Base-by-base conservation (phyloP, 805 yeast species). In the Nakazawaea laoshanensis region DNA sequence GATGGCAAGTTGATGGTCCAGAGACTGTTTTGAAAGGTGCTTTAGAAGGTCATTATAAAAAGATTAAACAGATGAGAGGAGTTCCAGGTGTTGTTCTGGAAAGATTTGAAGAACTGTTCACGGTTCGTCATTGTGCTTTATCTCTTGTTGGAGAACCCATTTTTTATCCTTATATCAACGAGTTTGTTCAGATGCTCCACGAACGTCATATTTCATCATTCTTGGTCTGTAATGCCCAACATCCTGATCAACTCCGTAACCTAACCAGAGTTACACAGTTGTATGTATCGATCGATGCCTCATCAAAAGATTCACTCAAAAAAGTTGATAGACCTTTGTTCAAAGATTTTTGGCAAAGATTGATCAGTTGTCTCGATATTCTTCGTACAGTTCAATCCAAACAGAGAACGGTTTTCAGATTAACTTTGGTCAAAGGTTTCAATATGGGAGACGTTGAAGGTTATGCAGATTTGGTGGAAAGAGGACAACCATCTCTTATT, bases 81-180 rank as follows among this genome's bases (percentile, higher is more conserved):
- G 94, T 88, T 27, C 96, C 96, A 0, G 96, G 96, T 22, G 85
- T 88, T 33, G 82, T 80, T 44, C 79, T 87, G 42, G 94, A 84
- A 17, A 65, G 96, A 46, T 87, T 88, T 54, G 79, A 85, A 15
- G 95, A 87, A 50, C 96, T 96, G 0, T 87, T 88, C 55, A 69
- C 74, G 35, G 94, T 88, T 10, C 74, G 74, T 30, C 96, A 87
- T 52, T 87, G 96, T 64, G 96, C 96, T 2, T 65, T 87, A 29
- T 85, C 95, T 5, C 63, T 87, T 22, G 96, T 87, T 12, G 96
- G 96, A 20, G 96, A 87, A 55, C 96, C 96, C 2, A 88, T 87
- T 27, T 84, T 87, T 55, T 87, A 87, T 52, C 96, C 96, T 2
- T 76, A 87, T 50, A 87, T 87, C 53, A 86, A 83, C 53, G 84